Conservation (phyloP, 225 moss, liverwort and hornwort genomes). For the Marchantia paleacea region DNA sequence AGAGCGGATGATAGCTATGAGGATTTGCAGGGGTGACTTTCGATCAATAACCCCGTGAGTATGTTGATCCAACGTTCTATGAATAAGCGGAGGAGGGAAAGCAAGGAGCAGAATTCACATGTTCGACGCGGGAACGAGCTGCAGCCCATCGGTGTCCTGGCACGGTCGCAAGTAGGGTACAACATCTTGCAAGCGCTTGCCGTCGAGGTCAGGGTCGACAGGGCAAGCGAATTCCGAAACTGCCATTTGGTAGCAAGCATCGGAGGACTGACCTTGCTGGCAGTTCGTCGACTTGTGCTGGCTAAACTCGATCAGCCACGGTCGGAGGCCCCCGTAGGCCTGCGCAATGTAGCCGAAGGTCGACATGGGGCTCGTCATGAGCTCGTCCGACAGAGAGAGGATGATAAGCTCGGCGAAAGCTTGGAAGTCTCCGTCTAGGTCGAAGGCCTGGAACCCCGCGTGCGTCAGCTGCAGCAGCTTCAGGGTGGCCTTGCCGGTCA, state of each 20-base stretch:
- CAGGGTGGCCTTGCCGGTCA: background rate
- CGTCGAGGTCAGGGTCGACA: conserved; percentile 26
- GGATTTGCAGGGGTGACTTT: no score
- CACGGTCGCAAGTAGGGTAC: conserved; percentile 34
- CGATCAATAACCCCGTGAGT: background rate
- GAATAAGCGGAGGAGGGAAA: background rate
- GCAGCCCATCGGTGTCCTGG: conserved; percentile 41
- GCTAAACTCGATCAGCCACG: conserved; percentile 40
- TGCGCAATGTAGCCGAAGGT: conserved; percentile 48
- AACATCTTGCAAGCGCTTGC: conserved; percentile 20
- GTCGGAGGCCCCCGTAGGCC: conserved; percentile 33
- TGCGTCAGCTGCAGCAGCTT: conserved; percentile 39
- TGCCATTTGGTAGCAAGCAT: conserved; percentile 40
- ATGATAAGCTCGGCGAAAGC: conserved; percentile 42
- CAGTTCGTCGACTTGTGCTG: background rate
- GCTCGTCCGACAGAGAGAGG: conserved; percentile 35
- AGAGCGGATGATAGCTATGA: background rate
- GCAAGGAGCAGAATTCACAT: background rate
- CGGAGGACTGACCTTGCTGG: conserved; percentile 32
- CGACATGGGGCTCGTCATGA: conserved; percentile 41
- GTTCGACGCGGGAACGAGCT: conserved; percentile 31
- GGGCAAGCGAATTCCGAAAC: conserved; percentile 29
- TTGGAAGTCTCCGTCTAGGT: conserved; percentile 31
- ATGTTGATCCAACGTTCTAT: no score
- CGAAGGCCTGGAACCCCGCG: conserved; percentile 28